Evolutionary conservation across 2,329 filamentous ascomycete genomes (phyloP), one percentile per base, ranked within the genome.

Genomic region (Dothidotthia symphoricarpi): DNA sequence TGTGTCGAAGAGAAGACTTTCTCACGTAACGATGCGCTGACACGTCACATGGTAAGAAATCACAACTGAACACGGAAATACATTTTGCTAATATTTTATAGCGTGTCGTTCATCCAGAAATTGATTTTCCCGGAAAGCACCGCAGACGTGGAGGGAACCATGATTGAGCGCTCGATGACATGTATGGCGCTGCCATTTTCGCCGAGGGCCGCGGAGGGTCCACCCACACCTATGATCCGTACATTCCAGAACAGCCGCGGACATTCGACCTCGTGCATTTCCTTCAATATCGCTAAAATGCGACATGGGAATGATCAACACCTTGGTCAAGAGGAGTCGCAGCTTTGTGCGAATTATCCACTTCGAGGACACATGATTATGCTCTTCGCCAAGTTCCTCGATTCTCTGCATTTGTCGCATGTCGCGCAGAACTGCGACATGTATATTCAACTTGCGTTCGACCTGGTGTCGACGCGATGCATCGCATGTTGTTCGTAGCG

Each of bases 1-100:
- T 98, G 93, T 69, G 89, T 87, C 2, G 90, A 97, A 57, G 91
- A 97, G 61, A 97, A 97, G 77, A 94, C 88, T 0, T 98, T 98
- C 62, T 95, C 89, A 55, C 82, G 93, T 41, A 93, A 91, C 49
- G 93, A 98, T 71, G 93, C 93, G 1, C 75, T 97, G 31, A 97
- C 91, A 11, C 77, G 93, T 44, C 93, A 98, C 64, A 94, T 95
- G 77, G 57, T 61, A 59, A 58, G 57, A 49, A 34, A 49, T 19
- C 57, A 60, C 36, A 40, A 36, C 35, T 39, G 36, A 22, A 36
- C 28, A 17, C 39, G 28, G 36, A 30, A 41, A n/a, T n/a, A 24
- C 28, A 34, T 19, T 34, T 28, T 39, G 31, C 37, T 55, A 31
- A 34, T 39, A 36, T 50, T 33, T 36, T 28, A 19, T 39, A 61